Conservation (phyloP, 805 yeast genomes). For the Ogataea siamensis region DNA sequence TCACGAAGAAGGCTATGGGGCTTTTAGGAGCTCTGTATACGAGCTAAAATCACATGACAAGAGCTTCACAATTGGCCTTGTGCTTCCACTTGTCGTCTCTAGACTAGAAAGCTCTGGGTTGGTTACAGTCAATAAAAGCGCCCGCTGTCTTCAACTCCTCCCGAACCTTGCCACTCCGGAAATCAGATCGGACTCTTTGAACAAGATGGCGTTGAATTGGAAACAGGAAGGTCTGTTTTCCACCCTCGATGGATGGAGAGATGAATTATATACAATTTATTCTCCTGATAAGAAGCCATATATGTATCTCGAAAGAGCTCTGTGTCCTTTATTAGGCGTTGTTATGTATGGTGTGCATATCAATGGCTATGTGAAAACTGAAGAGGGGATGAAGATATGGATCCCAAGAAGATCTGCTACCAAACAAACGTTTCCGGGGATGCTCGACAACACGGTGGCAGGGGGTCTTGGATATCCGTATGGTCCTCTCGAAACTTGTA, state of each 20-base stretch:
- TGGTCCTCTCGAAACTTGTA: constrained; percentile 69
- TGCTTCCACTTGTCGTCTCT: constrained; percentile 35
- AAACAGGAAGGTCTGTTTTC: constrained; percentile 36
- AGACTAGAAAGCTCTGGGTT: constrained; percentile 24
- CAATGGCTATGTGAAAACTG: constrained; percentile 59
- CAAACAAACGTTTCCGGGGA: constrained; percentile 87
- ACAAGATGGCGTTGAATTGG: constrained; percentile 42
- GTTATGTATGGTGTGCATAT: constrained; percentile 89
- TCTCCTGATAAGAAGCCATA: constrained; percentile 56
- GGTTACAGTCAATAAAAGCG: constrained; percentile 29
- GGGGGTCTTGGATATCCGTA: constrained; percentile 89
- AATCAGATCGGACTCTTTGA: constrained; percentile 41
- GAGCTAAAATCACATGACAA: constrained; percentile 38
- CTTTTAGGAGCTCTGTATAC: constrained; percentile 28
- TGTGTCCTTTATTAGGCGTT: constrained; percentile 79
- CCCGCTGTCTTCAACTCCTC: constrained; percentile 32
- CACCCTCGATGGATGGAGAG: constrained; percentile 72
- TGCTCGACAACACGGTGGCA: constrained; percentile 91
- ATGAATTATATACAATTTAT: constrained; percentile 77
- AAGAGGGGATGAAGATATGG: constrained; percentile 58
- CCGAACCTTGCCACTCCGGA: constrained; percentile 38
- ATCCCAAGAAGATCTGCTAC: constrained; percentile 74
- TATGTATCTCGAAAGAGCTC: constrained; percentile 72
- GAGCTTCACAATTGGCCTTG: constrained; percentile 37
- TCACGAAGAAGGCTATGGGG: constrained; percentile 18